Percentiles rank a stretch among this genome's conserved stretches.
These are phyloP conservation scores for Coix lacrymajobi DNA, from an alignment of 176 grass and related monocot species.

Conservation along the genomic window DNA sequence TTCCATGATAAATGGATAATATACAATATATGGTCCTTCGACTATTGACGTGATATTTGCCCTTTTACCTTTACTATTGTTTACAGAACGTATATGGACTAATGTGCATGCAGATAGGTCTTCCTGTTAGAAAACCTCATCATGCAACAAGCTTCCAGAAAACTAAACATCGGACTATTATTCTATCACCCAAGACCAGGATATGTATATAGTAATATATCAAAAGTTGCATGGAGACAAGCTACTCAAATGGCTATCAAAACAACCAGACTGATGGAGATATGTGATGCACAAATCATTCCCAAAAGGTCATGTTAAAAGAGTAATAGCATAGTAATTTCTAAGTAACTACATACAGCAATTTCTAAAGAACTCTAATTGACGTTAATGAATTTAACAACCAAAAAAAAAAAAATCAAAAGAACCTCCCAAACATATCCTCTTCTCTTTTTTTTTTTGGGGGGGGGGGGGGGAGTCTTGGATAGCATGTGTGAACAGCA, in stretches of 20 bases:
- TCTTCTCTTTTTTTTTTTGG: background rate
- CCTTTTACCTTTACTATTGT: background rate
- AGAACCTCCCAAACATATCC: background rate
- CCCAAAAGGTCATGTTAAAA: background rate
- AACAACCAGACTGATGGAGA: background rate
- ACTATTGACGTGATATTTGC: background rate
- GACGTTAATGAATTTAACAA: background rate
- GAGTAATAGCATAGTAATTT: background rate
- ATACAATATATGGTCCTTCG: background rate
- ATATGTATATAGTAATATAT: background rate
- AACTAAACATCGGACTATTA: background rate
- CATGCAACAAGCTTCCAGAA: background rate
- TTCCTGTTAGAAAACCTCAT: background rate
- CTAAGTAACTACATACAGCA: slow-evolving; percentile 23
- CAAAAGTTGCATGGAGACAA: background rate
- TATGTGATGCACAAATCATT: background rate
- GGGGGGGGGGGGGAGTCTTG: background rate
- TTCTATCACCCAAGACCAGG: background rate
- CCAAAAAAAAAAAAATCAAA: background rate
- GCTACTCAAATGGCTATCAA: background rate
- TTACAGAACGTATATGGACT: background rate
- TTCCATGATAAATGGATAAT: background rate
- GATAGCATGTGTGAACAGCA: background rate
- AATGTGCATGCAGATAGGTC: background rate
- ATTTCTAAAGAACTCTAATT: background rate